Percentiles rank a stretch among this genome's conserved stretches.
These are phyloP conservation scores for Pleurotus salmoneostramineus DNA, from an alignment of 768 basidiomycete species.

Conservation along the genomic window DNA sequence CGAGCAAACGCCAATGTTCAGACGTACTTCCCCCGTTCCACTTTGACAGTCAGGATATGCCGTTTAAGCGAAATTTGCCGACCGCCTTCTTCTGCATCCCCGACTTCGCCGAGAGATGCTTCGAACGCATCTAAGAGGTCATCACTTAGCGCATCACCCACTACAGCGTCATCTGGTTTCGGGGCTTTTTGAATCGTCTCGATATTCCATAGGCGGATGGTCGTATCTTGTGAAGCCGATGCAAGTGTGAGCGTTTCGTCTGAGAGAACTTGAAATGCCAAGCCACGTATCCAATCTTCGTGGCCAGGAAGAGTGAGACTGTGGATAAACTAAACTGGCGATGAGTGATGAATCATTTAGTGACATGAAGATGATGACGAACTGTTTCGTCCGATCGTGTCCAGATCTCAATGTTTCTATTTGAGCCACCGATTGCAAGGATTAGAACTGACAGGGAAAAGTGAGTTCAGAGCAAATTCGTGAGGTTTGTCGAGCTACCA, in stretches of 20 bases:
- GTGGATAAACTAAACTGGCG: slow-evolving; percentile 57
- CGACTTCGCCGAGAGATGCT: slow-evolving; percentile 66
- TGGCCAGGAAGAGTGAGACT: slow-evolving; percentile 62
- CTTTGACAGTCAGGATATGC: slow-evolving; percentile 70
- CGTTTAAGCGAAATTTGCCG: slow-evolving; percentile 87
- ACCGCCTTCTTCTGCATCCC: slow-evolving; percentile 74
- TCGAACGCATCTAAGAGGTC: slow-evolving; percentile 89
- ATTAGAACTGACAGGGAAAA: slow-evolving; percentile 40
- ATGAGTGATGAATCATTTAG: neutral
- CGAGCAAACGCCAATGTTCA: neutral
- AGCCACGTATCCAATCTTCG: slow-evolving; percentile 91
- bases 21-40: slow-evolving; percentile 29
- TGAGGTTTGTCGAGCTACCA: slow-evolving; percentile 37
- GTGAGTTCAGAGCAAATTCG: neutral
- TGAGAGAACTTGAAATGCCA: slow-evolving; percentile 53
- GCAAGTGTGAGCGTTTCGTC: slow-evolving; percentile 67
- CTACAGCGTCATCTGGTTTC: slow-evolving; percentile 9
- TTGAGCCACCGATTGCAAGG: slow-evolving; percentile 84
- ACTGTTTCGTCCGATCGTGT: slow-evolving; percentile 59
- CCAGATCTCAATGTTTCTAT: slow-evolving; percentile 75
- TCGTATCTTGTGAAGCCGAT: slow-evolving; percentile 93
- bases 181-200: slow-evolving; percentile 34
- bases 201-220: slow-evolving; percentile 91
- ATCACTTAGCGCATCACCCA: slow-evolving; percentile 38
- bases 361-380: slow-evolving; percentile 16